Conservation (phyloP, 345 rosid genomes). For the Corchorus capsularis region DNA sequence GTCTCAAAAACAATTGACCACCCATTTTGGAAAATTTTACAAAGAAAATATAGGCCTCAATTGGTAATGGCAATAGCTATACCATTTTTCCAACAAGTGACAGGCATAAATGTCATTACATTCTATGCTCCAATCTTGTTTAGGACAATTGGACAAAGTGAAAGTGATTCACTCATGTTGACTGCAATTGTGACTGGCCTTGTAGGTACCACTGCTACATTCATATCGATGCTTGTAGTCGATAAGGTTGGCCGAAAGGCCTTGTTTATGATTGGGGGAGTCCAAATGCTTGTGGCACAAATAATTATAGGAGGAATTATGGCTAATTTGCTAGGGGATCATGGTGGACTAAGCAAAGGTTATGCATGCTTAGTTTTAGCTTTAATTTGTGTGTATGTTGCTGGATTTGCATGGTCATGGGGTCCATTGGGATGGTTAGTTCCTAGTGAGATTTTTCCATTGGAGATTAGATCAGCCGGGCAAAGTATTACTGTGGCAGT, state of each 20-base stretch:
- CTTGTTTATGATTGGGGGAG: constrained; percentile 54
- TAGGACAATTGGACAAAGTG: constrained; percentile 67
- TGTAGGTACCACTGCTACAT: constrained; percentile 46
- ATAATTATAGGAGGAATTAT: constrained; percentile 44
- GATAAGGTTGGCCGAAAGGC: constrained; percentile 60
- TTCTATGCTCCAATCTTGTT: constrained; percentile 73
- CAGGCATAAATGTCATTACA: constrained; percentile 68
- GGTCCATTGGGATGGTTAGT: constrained; percentile 73
- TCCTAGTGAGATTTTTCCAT: constrained; percentile 59
- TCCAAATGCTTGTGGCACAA: constrained; percentile 66
- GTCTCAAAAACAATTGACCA: constrained; percentile 30
- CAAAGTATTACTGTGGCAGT: constrained; percentile 62
- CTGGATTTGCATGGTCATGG: constrained; percentile 70
- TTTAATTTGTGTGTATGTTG: constrained; percentile 49
- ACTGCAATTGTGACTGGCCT: constrained; percentile 52
- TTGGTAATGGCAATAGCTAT: constrained; percentile 68
- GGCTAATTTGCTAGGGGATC: constrained; percentile 53
- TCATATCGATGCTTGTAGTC: constrained; percentile 58
- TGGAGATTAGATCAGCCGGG: constrained; percentile 59
- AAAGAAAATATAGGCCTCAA: constrained; percentile 63
- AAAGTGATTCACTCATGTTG: constrained; percentile 56
- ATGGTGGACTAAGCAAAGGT: constrained; percentile 33
- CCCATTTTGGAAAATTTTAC: constrained; percentile 45
- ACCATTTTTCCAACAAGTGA: constrained; percentile 76
- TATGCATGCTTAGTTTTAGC: constrained; percentile 35